Conservation (phyloP, 352 stramenopile genomes). For the Globisporangium nagaii region DNA sequence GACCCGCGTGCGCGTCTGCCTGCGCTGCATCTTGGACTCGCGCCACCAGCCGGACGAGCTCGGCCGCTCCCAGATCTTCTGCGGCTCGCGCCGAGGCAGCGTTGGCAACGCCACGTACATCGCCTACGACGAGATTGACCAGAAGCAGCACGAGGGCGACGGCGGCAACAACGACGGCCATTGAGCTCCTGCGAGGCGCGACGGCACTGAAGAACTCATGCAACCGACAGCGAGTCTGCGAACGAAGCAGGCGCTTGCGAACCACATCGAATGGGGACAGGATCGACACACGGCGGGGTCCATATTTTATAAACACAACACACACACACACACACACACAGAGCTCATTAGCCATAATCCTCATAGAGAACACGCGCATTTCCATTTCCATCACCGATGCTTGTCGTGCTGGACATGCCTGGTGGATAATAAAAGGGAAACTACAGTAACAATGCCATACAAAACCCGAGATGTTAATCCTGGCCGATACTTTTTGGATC, state of each 20-base stretch:
- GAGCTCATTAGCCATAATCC: background rate
- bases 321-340: background rate
- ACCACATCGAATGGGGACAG: too few species aligned
- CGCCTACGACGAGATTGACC: slow-evolving; percentile 51
- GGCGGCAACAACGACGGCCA: too few species aligned
- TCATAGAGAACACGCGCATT: slow-evolving; percentile 1
- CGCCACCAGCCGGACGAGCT: slow-evolving; percentile 54
- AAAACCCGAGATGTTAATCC: too few species aligned
- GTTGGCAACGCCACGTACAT: slow-evolving; percentile 63
- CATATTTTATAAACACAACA: background rate
- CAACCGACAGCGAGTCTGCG: background rate
- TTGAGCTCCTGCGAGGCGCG: too few species aligned
- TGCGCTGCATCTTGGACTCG: slow-evolving; percentile 72
- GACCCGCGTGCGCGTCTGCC: slow-evolving; percentile 65
- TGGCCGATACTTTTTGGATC: too few species aligned
- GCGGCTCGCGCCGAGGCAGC: slow-evolving; percentile 19
- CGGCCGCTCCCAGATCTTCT: slow-evolving; percentile 22
- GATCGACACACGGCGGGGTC: too few species aligned
- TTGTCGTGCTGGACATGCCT: too few species aligned
- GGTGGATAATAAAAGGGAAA: too few species aligned
- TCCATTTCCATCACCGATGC: background rate
- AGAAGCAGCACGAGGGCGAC: background rate
- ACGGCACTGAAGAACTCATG: background rate
- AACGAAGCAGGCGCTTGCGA: slow-evolving; percentile 3
- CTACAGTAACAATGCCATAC: too few species aligned